phyloP scores from a whole-genome alignment of 2,329 filamentous ascomycete species.

The Nothopassalora personata region DNA sequence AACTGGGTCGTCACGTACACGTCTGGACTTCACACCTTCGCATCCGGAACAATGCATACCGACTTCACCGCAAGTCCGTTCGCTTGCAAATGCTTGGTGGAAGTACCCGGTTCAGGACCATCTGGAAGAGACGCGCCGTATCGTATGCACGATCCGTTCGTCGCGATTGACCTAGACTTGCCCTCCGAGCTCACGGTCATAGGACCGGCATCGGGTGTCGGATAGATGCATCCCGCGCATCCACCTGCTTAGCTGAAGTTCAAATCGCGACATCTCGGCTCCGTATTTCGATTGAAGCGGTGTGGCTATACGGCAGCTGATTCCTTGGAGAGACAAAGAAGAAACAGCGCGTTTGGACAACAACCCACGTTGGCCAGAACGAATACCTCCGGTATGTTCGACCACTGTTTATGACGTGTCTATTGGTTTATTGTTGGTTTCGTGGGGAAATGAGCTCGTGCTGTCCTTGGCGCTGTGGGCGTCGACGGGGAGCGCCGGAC shows the following conservation, averaged over 20 bases:
- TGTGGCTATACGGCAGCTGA: too few relatives aligned
- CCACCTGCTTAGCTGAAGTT: neutral
- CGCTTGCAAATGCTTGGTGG: too few relatives aligned
- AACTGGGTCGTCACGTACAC: neutral
- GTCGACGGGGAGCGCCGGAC: neutral
- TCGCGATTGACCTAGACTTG: neutral
- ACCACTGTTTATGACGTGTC: neutral
- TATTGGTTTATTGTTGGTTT: neutral
- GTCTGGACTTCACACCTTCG: neutral
- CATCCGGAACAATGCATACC: slow-evolving; percentile 4
- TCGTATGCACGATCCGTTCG: neutral
- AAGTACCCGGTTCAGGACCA: too few relatives aligned
- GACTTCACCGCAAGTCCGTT: neutral
- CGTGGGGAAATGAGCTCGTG: neutral
- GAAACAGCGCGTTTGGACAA: too few relatives aligned
- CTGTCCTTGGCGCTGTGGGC: neutral
- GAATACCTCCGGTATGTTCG: neutral
- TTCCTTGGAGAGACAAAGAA: too few relatives aligned
- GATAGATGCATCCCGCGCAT: neutral
- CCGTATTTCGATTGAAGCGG: too few relatives aligned
- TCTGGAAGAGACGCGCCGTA: too few relatives aligned
- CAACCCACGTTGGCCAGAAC: neutral
- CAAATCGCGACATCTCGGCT: too few relatives aligned
- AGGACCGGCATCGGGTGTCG: neutral
- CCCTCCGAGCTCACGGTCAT: neutral